Evolutionary conservation across 139 green algal genomes (phyloP), one percentile per base, ranked within the genome.

Genomic region (Coelastrella sp.): DNA sequence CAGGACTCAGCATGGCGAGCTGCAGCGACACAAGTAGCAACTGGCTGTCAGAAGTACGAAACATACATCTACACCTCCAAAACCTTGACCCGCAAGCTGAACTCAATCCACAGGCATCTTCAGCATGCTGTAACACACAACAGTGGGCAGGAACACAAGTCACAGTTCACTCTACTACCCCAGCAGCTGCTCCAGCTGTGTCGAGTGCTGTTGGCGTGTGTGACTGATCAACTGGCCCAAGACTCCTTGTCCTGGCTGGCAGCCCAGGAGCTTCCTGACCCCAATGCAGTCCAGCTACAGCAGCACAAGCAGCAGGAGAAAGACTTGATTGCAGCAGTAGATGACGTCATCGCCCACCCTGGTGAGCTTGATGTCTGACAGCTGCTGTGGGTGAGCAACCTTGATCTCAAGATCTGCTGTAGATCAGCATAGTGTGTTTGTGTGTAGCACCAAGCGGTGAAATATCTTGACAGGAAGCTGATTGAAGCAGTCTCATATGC

Each of bases 241-340:
- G 72, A 80, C 32, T 80, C 72, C 9, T 17, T 80, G 72, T 37
- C 59, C 43, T 80, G 75, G 75, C 75, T 82, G 35, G 75, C 75
- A 50, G 75, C 75, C 23, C 53, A 71, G 57, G 75, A 82, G 75
- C 34, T 82, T 34, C 35, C 75, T 32, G 75, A 82, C 25, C 23
- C 75, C 19, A 63, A 63, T 71, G 75, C 53, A 59, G 35, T 40
- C 23, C 25, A 27, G 75, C 34, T 82, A 53, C 11, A 53, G 37
- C 34, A 71, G 75, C 75, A 48, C 30, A 35, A 63, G 75, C 53
- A 69, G 53, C 75, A 63, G 17, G 75, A 82, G 53, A 7, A 43
- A 25, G 35, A 82, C 35, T 30, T 82, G 3, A 30, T 82, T 17
- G 75, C 75, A 40, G 75, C 75, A 23, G 53, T 82, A 35, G 75